phyloP scores from a whole-genome alignment of 306 rosid genomes.

The Erythrophleum fordii region DNA sequence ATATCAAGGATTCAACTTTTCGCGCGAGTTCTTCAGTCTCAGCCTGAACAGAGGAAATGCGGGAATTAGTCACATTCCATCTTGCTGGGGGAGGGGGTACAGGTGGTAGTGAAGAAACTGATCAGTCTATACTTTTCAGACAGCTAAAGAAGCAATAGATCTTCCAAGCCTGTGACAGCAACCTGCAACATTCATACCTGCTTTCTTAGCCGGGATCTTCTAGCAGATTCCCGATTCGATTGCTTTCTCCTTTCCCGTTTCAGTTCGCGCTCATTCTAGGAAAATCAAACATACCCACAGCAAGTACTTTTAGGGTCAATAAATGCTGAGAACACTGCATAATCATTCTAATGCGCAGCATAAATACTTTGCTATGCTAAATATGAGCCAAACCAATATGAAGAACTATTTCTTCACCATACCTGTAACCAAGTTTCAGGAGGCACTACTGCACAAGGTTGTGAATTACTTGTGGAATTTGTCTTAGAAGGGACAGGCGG shows the following conservation, averaged over 20 bases:
- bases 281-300: constrained; percentile 34
- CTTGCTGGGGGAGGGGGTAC: not conserved
- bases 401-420: constrained; percentile 23
- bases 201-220: constrained; percentile 94
- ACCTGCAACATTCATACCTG: constrained; percentile 62
- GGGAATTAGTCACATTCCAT: constrained; percentile 32
- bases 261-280: constrained; percentile 81
- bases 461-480: constrained; percentile 43
- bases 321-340: constrained; percentile 25
- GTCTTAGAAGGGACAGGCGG: constrained; percentile 42
- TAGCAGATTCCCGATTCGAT: constrained; percentile 94
- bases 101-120: constrained; percentile 15
- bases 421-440: constrained; percentile 80
- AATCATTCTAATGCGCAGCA: not conserved
- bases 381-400: not conserved
- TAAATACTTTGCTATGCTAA: not conserved
- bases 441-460: constrained; percentile 63
- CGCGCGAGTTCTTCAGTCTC: constrained; percentile 80
- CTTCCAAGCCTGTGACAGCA: not conserved
- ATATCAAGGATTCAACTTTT: constrained; percentile 74
- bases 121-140: not conserved
- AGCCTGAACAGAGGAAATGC: constrained; percentile 54
- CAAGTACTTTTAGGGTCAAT: constrained; percentile 5
- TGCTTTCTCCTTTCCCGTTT: constrained; percentile 95
- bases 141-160: not conserved